Evolutionary conservation across 2,329 filamentous ascomycete genomes (phyloP).

Genomic region (Fusarium ambrosium): DNA sequence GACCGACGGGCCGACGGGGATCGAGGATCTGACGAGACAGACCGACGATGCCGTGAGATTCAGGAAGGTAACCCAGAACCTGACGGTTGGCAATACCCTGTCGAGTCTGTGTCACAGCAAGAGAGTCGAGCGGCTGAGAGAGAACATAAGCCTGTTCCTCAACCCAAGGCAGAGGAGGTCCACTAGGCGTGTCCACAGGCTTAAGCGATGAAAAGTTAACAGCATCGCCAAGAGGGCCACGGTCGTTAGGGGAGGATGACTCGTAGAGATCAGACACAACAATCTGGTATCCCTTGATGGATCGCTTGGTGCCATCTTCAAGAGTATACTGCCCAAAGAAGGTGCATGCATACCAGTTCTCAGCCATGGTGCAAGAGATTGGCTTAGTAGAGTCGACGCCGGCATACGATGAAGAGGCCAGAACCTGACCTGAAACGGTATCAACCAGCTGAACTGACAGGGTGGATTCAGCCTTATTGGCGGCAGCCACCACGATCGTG

Average conservation of each 20-base stretch:
- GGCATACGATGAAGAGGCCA: slow-evolving; percentile 78
- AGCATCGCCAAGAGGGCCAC: slow-evolving; percentile 79
- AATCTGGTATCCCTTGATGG: slow-evolving; percentile 86
- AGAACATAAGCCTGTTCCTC: slow-evolving; percentile 86
- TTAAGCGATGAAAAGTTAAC: slow-evolving; percentile 84
- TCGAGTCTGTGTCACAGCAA: slow-evolving; percentile 88
- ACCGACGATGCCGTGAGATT: slow-evolving; percentile 79
- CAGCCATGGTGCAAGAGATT: slow-evolving; percentile 83
- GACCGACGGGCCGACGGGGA: slow-evolving; percentile 85
- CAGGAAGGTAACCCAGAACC: slow-evolving; percentile 82
- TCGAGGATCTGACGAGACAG: slow-evolving; percentile 86
- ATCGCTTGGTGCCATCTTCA: slow-evolving; percentile 64
- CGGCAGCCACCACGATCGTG: slow-evolving; percentile 79
- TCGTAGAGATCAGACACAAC: slow-evolving; percentile 92
- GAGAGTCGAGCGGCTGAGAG: slow-evolving; percentile 80
- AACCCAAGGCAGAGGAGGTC: slow-evolving; percentile 76
- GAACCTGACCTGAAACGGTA: slow-evolving; percentile 84
- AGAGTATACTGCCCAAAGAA: slow-evolving; percentile 75
- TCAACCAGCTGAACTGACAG: slow-evolving; percentile 86
- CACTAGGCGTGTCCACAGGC: slow-evolving; percentile 69
- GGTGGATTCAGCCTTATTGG: slow-evolving; percentile 68
- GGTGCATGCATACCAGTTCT: slow-evolving; percentile 96
- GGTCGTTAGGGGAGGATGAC: slow-evolving; percentile 84
- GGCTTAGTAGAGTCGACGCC: slow-evolving; percentile 81
- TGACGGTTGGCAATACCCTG: slow-evolving; percentile 92